Conservation (phyloP, 2,329 filamentous ascomycete species). For the Microcera coccophila region DNA sequence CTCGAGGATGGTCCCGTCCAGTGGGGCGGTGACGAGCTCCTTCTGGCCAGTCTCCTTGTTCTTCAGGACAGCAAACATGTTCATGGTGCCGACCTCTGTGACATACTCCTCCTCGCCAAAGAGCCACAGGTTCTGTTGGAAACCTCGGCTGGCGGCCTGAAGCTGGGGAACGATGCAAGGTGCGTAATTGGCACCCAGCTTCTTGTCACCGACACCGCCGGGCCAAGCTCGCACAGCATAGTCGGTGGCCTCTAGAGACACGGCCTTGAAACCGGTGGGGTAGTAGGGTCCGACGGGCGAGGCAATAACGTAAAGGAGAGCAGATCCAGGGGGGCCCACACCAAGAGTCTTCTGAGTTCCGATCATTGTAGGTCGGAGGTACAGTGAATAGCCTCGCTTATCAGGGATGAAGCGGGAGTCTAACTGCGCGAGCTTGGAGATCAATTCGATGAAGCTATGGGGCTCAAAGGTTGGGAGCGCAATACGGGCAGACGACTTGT, state of each 20-base stretch:
- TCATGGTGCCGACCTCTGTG: constrained; percentile 98
- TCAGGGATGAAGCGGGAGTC: constrained; percentile 88
- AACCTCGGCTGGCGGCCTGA: constrained; percentile 83
- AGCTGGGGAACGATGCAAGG: constrained; percentile 96
- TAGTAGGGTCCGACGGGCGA: constrained; percentile 97
- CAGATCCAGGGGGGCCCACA: constrained; percentile 85
- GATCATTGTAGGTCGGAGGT: constrained; percentile 94
- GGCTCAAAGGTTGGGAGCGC: constrained; percentile 83
- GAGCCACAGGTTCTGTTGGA: constrained; percentile 97
- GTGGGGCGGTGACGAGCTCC: constrained; percentile 88
- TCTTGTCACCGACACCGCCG: constrained; percentile 95
- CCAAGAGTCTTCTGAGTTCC: constrained; percentile 93
- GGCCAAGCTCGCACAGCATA: constrained; percentile 98
- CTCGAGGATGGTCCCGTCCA: constrained; percentile 94
- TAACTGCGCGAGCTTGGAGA: constrained; percentile 72
- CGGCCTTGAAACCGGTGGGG: constrained; percentile 95
- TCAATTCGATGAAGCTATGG: constrained; percentile 71
- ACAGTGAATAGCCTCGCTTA: constrained; percentile 85
- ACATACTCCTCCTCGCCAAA: constrained; percentile 95
- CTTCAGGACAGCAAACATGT: constrained; percentile 84
- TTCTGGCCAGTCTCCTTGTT: constrained; percentile 85
- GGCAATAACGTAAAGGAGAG: constrained; percentile 90
- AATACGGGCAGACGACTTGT: constrained; percentile 86
- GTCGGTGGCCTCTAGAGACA: constrained; percentile 91
- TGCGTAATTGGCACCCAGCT: constrained; percentile 98